Evolutionary conservation across 2,329 filamentous ascomycete genomes (phyloP).

Genomic region (Corniculantispora saksenae): DNA sequence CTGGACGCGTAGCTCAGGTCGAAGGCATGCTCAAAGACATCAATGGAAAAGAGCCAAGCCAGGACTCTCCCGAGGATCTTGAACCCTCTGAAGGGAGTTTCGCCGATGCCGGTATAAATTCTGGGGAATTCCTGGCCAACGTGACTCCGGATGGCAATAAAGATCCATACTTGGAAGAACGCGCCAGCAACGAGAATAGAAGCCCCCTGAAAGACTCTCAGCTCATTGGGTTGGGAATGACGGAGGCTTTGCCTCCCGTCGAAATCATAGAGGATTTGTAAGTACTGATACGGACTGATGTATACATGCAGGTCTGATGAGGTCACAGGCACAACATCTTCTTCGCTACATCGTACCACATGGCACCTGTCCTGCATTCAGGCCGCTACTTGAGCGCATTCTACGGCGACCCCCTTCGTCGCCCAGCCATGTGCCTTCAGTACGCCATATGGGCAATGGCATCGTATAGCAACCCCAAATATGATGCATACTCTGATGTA

Average conservation of each 20-base stretch:
- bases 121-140: not conserved
- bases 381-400: slow-evolving; percentile 74
- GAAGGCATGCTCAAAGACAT: slow-evolving; percentile 76
- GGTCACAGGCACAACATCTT: slow-evolving; percentile 65
- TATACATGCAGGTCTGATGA: not conserved
- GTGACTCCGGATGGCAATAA: not conserved
- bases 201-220: slow-evolving; percentile 27
- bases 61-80: slow-evolving; percentile 21
- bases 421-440: slow-evolving; percentile 78
- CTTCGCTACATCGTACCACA: slow-evolving; percentile 73
- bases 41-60: slow-evolving; percentile 39
- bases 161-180: not conserved
- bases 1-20: slow-evolving; percentile 66
- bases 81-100: slow-evolving; percentile 15
- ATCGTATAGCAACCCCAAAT: slow-evolving; percentile 70
- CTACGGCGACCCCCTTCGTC: slow-evolving; percentile 69
- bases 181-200: slow-evolving; percentile 10
- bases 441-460: slow-evolving; percentile 89
- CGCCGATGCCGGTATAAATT: not conserved
- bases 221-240: slow-evolving; percentile 77
- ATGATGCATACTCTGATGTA: slow-evolving; percentile 68
- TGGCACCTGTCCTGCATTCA: slow-evolving; percentile 76
- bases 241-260: slow-evolving; percentile 76
- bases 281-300: slow-evolving; percentile 29
- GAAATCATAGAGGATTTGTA: slow-evolving; percentile 84